Evolutionary conservation across 2,329 filamentous ascomycete genomes (phyloP).

Genomic region (Paraconiothyrium brasiliense): DNA sequence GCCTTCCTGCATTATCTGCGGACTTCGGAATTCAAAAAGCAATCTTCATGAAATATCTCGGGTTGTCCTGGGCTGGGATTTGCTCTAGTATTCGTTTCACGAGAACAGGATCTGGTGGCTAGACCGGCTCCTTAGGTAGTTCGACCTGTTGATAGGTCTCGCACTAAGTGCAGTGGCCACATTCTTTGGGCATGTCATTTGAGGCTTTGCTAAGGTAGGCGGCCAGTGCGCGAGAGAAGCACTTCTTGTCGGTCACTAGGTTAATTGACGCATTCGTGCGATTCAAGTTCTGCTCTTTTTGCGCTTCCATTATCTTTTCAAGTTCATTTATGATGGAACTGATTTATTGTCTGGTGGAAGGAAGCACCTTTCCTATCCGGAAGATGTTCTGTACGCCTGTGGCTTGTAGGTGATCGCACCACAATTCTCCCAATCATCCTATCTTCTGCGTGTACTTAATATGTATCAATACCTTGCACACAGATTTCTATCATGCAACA

Average conservation of each 20-base stretch:
- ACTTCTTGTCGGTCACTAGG: slow-evolving; percentile 63
- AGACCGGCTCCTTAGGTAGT: slow-evolving; percentile 52
- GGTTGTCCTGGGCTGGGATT: slow-evolving; percentile 63
- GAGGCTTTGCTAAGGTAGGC: slow-evolving; percentile 67
- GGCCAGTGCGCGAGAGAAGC: slow-evolving; percentile 63
- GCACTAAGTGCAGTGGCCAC: slow-evolving; percentile 65
- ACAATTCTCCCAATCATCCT: slow-evolving; percentile 60
- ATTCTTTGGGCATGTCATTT: slow-evolving; percentile 55
- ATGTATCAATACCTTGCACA: slow-evolving; percentile 14
- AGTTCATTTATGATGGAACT: slow-evolving; percentile 58
- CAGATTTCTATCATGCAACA: slow-evolving; percentile 15
- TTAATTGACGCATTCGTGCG: slow-evolving; percentile 61
- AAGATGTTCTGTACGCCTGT: slow-evolving; percentile 65
- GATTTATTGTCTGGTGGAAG: slow-evolving; percentile 54
- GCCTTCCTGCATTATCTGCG: slow-evolving; percentile 61
- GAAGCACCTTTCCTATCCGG: slow-evolving; percentile 59
- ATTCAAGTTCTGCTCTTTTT: slow-evolving; percentile 64
- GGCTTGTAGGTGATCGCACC: slow-evolving; percentile 61
- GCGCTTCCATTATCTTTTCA: slow-evolving; percentile 60
- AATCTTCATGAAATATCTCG: slow-evolving; percentile 66
- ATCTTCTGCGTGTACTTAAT: not conserved
- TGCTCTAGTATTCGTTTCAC: slow-evolving; percentile 58
- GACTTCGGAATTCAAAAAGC: slow-evolving; percentile 72
- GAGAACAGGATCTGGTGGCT: slow-evolving; percentile 50
- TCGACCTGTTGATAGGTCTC: slow-evolving; percentile 44